phyloP scores from a whole-genome alignment of 2,329 filamentous ascomycete genomes.

The Ilyonectria sp. region DNA sequence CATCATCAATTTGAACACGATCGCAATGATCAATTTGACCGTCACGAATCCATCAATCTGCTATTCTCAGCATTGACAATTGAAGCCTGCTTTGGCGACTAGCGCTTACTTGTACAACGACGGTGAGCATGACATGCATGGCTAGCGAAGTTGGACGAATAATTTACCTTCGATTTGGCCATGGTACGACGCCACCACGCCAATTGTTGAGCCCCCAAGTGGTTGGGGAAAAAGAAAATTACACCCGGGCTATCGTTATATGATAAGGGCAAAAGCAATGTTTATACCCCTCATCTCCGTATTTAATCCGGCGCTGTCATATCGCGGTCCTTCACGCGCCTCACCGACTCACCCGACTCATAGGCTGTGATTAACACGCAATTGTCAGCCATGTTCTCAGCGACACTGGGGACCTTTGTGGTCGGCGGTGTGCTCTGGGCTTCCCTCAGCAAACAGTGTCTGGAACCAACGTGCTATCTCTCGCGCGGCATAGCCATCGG shows the following conservation, averaged over 20 bases:
- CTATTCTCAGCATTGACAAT: too few species aligned
- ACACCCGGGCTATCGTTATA: background rate
- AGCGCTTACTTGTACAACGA: background rate
- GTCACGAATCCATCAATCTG: too few species aligned
- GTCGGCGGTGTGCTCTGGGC: slow-evolving; percentile 20
- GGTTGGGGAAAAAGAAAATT: slow-evolving; percentile 9
- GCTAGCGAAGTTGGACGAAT: background rate
- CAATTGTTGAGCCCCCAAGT: slow-evolving; percentile 13
- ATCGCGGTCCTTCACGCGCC: background rate
- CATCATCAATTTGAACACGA: too few species aligned
- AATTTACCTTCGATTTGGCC: too few species aligned
- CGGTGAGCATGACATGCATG: slow-evolving; percentile 2
- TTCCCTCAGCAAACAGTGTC: slow-evolving; percentile 42
- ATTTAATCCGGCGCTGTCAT: background rate
- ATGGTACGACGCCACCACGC: background rate
- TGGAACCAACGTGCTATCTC: slow-evolving; percentile 69
- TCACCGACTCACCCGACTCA: background rate
- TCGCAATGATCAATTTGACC: too few species aligned
- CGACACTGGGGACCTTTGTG: slow-evolving; percentile 10
- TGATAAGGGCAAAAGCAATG: background rate
- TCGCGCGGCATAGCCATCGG: slow-evolving; percentile 69
- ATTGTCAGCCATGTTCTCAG: slow-evolving; percentile 17
- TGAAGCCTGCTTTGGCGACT: too few species aligned
- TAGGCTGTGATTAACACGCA: background rate
- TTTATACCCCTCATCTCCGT: background rate